Base-by-base conservation (phyloP, 352 stramenopile species). In the Hyaloperonospora arabidopsidis region DNA sequence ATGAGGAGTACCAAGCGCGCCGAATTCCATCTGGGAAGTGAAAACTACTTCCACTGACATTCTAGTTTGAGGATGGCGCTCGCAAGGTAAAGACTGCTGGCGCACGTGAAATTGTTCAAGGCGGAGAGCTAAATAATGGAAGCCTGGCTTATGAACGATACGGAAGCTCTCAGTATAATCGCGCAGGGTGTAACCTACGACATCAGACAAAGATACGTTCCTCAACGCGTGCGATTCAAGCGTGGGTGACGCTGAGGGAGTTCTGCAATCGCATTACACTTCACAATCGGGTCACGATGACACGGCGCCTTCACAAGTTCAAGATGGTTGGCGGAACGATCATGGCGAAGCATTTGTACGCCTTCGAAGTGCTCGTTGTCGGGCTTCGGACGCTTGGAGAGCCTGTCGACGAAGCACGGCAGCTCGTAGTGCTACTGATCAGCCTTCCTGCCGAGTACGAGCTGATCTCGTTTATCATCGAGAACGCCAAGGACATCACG, bases 391-490 rank as follows among this genome's bases (percentile, higher is more conserved):
- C 54, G n/a, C 21, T 67, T 1, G 52, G 52, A 43, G 62, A 67
- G n/a, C n/a, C 34, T 1, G 18, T 74, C 0, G 60, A 69, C 19
- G 49, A 65, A 15, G 36, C 54, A 7, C 44, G 61, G 2, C 59
- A 74, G 52, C n/a, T 73, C 0, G 58, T 69, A 0, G 28, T 73
- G 0, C 43, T 71, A 18, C 46, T 67, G 2, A 58, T 54, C 4
- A 72, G 65, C 25, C 50, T 74, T 0, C 48, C 59, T 1, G 2
- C 23, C 1, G 61, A 77, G 13, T 72, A 74, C 34, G 49, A 54
- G 14, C 11, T 57, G 11, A 63, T 63, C 13, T 25, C 43, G 17
- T 57, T 43, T 1, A 54, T 60, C 17, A 17, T 51, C 0, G 63
- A 64, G 49, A 67, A 67, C 54, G 45, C 29, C 2, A 48, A 54